phyloP scores from a whole-genome alignment of 2,329 filamentous ascomycete genomes.

The Trichoderma sp. region DNA sequence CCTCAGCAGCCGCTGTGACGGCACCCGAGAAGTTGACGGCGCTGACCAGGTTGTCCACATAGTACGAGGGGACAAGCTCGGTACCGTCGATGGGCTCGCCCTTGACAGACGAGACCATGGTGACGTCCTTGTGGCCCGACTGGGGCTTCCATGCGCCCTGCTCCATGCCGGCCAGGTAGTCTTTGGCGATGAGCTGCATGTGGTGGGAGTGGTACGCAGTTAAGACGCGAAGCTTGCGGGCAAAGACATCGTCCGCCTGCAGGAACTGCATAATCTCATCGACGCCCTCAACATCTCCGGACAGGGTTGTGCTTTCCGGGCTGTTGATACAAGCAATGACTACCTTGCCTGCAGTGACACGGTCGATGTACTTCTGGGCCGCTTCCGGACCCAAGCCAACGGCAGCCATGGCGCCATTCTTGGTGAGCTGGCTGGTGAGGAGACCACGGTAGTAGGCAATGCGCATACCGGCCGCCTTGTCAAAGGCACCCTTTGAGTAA shows the following conservation, averaged over 20 bases:
- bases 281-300: constrained; percentile 17
- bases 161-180: constrained; percentile 8
- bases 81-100: neutral
- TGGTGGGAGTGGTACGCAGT: constrained; percentile 26
- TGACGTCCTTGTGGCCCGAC: neutral
- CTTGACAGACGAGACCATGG: neutral
- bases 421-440: constrained; percentile 15
- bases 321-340: constrained; percentile 25
- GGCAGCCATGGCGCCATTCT: constrained; percentile 25
- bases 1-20: neutral
- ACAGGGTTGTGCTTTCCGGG: constrained; percentile 15
- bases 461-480: constrained; percentile 3
- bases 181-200: constrained; percentile 13
- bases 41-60: neutral
- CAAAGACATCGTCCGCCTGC: constrained; percentile 14
- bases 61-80: neutral
- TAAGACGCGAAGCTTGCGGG: constrained; percentile 17
- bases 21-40: neutral
- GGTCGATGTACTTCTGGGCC: constrained; percentile 3
- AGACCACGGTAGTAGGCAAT: constrained; percentile 21
- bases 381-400: constrained; percentile 15
- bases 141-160: neutral
- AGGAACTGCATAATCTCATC: neutral
- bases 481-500: constrained; percentile 3
- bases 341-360: constrained; percentile 11